Percentiles rank a stretch among this genome's conserved stretches.
These are phyloP conservation scores for Pinus albicaulis DNA, from an alignment of 75 land plant species.

Conservation along the genomic window DNA sequence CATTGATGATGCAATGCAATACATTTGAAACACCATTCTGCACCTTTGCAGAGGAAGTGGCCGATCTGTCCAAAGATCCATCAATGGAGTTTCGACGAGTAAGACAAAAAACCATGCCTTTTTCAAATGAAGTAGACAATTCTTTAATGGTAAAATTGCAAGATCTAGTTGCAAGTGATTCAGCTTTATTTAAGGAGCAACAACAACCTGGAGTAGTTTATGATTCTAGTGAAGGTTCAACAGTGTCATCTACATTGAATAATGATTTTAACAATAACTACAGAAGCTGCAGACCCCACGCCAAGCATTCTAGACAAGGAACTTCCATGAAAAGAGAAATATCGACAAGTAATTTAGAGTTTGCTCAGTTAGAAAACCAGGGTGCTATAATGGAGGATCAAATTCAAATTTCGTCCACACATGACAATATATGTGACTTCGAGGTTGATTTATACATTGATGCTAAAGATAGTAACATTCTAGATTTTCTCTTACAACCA, in stretches of 20 bases:
- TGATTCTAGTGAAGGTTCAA: conserved; percentile 2
- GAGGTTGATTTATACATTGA: conserved; percentile 1
- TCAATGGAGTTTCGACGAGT: too few relatives aligned
- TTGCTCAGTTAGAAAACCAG: neutral
- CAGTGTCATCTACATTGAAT: conserved; percentile 2
- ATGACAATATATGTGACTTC: neutral
- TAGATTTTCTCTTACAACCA: conserved; percentile 1
- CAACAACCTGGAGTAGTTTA: neutral
- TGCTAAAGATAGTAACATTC: conserved; percentile 6
- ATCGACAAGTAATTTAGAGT: neutral
- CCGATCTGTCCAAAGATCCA: too few relatives aligned
- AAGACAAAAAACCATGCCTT: too few relatives aligned
- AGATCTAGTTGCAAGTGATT: too few relatives aligned
- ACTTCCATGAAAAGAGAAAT: neutral
- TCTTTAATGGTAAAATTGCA: too few relatives aligned
- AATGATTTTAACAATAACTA: neutral
- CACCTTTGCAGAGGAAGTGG: too few relatives aligned
- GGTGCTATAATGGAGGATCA: neutral
- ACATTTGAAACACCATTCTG: too few relatives aligned
- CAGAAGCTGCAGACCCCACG: neutral
- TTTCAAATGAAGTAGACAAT: too few relatives aligned
- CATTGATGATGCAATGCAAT: too few relatives aligned
- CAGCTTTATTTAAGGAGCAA: neutral
- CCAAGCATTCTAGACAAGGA: neutral
- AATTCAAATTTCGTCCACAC: neutral